Base-by-base conservation (phyloP, 2,329 filamentous ascomycete genomes). In the Chalara sp. region DNA sequence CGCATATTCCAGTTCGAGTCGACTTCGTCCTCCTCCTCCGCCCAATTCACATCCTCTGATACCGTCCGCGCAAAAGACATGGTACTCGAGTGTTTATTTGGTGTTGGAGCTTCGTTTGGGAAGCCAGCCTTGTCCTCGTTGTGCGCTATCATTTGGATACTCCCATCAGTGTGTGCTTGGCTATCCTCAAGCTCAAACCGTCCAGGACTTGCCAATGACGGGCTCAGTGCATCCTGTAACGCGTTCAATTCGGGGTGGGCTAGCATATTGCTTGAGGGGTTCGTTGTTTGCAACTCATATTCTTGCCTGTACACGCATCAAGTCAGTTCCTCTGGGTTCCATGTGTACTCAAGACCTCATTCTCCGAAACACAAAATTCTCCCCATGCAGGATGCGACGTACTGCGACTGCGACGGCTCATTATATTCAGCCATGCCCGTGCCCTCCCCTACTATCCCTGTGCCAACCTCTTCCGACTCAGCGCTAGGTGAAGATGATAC, bases 1-100 rank as follows among this genome's bases (percentile, higher is more conserved):
- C 74, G 68, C 1, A 80, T 59, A 46, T 68, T 76, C 76, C 77
- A 83, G 54, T 83, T 80, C n/a, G 67, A 54, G 41, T 66, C 63
- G 4, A 63, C 63, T 28, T 82, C 79, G 49, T 77, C 71, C 28
- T 81, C 80, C 29, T 81, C 80, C 39, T 80, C 78, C 50, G 72
- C 73, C 68, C 79, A 83, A 63, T 71, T 81, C 29, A 83, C 69
- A 48, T 83, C 80, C 51, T 83, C 76, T 8, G 81, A 78, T 10
- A 83, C 80, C 2, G 82, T 85, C 35, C 81, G 76, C 8, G 80
- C 73, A 65, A 85, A 85, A 0, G 82, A 85, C 63, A 77, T 74
- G 45, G 75, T 80, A 64, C 80, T 84, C 7, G 74, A 65, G 62
- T 84, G 81, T 56, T 81, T 80, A 30, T 73, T 70, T 13, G 66